These are phyloP conservation scores for Lophium mytilinum DNA, from an alignment of 495 filamentous ascomycete genomes.

Conservation along the genomic window DNA sequence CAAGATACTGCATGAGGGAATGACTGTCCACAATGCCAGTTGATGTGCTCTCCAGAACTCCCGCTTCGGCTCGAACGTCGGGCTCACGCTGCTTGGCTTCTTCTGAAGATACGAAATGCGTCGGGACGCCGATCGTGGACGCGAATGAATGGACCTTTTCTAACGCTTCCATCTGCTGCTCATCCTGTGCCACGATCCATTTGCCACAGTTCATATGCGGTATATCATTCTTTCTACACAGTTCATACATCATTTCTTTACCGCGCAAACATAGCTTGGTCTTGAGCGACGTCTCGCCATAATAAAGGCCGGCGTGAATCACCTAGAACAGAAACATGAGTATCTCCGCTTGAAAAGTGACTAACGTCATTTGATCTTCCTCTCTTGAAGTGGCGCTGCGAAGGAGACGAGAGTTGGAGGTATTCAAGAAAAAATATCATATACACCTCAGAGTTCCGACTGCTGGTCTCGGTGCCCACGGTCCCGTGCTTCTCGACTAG, in stretches of 20 bases:
- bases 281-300: slow-evolving; percentile 68
- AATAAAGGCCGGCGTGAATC: slow-evolving; percentile 94
- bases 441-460: slow-evolving; percentile 75
- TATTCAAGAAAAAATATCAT: not conserved
- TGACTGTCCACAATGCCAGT: slow-evolving; percentile 93
- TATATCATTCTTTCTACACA: slow-evolving; percentile 59
- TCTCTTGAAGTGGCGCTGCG: not conserved
- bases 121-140: slow-evolving; percentile 59
- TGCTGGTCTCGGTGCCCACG: slow-evolving; percentile 85
- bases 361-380: not conserved
- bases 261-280: slow-evolving; percentile 75
- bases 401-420: not conserved
- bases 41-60: slow-evolving; percentile 69
- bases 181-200: slow-evolving; percentile 88
- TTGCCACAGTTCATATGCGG: slow-evolving; percentile 73
- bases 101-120: slow-evolving; percentile 52
- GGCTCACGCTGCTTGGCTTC: slow-evolving; percentile 65
- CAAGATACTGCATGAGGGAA: slow-evolving; percentile 67
- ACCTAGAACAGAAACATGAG: slow-evolving; percentile 46
- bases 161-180: slow-evolving; percentile 56
- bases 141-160: slow-evolving; percentile 60
- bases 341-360: not conserved
- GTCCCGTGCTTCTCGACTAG: slow-evolving; percentile 72
- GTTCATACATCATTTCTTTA: slow-evolving; percentile 64
- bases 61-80: slow-evolving; percentile 57